Conservation (phyloP, 495 filamentous ascomycete species). For the Evansstolkia leycettana region DNA sequence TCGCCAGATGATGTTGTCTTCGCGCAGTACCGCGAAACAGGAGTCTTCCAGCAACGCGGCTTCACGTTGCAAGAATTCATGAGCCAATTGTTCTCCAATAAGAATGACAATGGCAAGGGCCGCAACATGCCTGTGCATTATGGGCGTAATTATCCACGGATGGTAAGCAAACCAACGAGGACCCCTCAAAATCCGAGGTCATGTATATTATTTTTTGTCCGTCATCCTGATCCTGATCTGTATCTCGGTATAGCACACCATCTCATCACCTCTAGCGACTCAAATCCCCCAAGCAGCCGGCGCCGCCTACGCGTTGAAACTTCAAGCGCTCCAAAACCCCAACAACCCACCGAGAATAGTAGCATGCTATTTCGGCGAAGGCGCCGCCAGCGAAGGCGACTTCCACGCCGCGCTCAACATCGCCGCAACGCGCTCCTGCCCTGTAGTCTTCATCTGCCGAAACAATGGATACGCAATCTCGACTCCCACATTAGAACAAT, state of each 20-base stretch:
- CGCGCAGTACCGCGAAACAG: constrained; percentile 89
- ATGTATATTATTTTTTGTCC: too few relatives aligned
- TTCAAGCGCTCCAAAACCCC: constrained; percentile 66
- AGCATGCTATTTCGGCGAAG: constrained; percentile 92
- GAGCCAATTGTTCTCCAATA: constrained; percentile 89
- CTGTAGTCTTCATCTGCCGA: constrained; percentile 87
- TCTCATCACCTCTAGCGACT: constrained; percentile 86
- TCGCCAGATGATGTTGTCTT: constrained; percentile 80
- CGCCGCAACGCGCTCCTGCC: constrained; percentile 83
- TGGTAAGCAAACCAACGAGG: constrained; percentile 36
- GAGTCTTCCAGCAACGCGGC: constrained; percentile 79
- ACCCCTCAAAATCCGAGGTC: too few relatives aligned
- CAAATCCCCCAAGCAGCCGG: constrained; percentile 93
- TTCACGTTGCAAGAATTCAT: constrained; percentile 84
- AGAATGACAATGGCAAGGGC: constrained; percentile 65
- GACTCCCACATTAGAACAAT: constrained; percentile 91
- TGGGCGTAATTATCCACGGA: constrained; percentile 68
- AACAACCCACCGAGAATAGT: constrained; percentile 54
- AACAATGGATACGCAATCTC: constrained; percentile 98
- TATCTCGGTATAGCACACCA: constrained; percentile 72
- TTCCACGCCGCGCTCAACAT: constrained; percentile 97
- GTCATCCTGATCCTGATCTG: too few relatives aligned
- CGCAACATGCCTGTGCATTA: constrained; percentile 99
- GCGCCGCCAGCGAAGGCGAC: constrained; percentile 93
- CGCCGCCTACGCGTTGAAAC: constrained; percentile 87